phyloP scores from a whole-genome alignment of 768 basidiomycete species.

The Tephrocybe sp. region DNA sequence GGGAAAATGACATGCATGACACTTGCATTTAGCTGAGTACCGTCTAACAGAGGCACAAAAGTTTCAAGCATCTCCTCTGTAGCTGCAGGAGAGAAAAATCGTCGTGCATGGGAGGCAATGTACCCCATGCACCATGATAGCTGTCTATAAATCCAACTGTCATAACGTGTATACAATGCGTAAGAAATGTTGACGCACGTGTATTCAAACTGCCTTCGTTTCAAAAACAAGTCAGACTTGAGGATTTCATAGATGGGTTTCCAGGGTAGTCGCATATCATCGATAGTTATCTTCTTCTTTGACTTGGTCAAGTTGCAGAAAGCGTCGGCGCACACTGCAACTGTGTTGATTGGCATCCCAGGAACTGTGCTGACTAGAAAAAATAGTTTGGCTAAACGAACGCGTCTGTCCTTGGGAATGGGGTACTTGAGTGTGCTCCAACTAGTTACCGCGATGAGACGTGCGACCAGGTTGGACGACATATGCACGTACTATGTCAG shows the following conservation, averaged over 20 bases:
- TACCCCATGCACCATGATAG: slow-evolving; percentile 77
- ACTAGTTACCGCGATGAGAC: slow-evolving; percentile 32
- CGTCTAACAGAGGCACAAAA: slow-evolving; percentile 78
- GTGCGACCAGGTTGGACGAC: slow-evolving; percentile 3
- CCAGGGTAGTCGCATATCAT: slow-evolving; percentile 83
- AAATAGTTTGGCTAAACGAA: slow-evolving; percentile 73
- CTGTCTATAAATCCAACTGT: slow-evolving; percentile 41
- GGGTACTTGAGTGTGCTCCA: slow-evolving; percentile 87
- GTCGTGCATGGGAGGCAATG: slow-evolving; percentile 61
- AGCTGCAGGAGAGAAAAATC: slow-evolving; percentile 88
- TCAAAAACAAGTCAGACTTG: slow-evolving; percentile 73
- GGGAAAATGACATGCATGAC: not conserved
- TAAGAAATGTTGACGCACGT: slow-evolving; percentile 42
- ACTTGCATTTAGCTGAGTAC: slow-evolving; percentile 68
- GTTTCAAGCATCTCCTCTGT: slow-evolving; percentile 86
- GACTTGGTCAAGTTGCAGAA: slow-evolving; percentile 59
- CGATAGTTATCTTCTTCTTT: slow-evolving; percentile 70
- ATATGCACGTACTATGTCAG: slow-evolving; percentile 57
- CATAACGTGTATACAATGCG: slow-evolving; percentile 2
- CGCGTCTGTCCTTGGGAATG: slow-evolving; percentile 75
- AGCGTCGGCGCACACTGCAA: slow-evolving; percentile 64
- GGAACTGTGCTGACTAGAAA: slow-evolving; percentile 75
- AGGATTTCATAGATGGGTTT: slow-evolving; percentile 72
- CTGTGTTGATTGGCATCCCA: slow-evolving; percentile 67
- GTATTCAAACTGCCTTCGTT: slow-evolving; percentile 73